A percentile compares a stretch with the other conserved stretches of the same genome.
Evolutionary conservation across 257 asterid species (phyloP).

Genomic region (Rauvolfia tetraphylla): DNA sequence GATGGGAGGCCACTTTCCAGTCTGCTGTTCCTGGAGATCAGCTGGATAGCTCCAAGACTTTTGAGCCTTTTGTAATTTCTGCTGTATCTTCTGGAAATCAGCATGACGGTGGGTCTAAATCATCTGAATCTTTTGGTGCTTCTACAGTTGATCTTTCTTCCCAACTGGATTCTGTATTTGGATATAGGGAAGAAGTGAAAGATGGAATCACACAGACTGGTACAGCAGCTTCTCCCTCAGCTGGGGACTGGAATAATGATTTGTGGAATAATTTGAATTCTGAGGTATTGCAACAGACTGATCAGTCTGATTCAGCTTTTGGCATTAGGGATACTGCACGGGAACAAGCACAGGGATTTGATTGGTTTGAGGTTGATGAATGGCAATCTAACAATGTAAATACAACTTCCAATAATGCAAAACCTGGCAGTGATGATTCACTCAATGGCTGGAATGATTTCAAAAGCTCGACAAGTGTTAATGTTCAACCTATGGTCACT

Average conservation of each 20-base stretch:
- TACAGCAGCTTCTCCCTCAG: conserved; percentile 40
- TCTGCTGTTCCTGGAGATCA: conserved; percentile 41
- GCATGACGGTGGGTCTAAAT: conserved; percentile 14
- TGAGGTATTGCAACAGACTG: conserved; percentile 25
- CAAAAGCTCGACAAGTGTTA: conserved; percentile 43
- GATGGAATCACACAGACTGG: conserved; percentile 31
- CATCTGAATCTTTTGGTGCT: conserved; percentile 21
- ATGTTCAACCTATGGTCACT: conserved; percentile 33
- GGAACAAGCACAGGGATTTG: conserved; percentile 32
- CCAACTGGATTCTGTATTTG: conserved; percentile 66
- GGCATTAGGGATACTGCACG: conserved; percentile 26
- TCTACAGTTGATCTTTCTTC: conserved; percentile 51
- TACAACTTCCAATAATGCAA: conserved; percentile 25
- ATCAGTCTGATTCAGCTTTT: conserved; percentile 35
- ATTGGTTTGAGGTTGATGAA: conserved; percentile 51
- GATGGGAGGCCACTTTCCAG: conserved; percentile 86
- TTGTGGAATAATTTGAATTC: conserved; percentile 43
- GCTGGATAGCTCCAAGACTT: conserved; percentile 27
- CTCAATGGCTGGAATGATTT: conserved; percentile 71
- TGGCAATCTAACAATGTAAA: conserved; percentile 32
- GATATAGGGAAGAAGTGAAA: conserved; percentile 28
- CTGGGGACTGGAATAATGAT: conserved; percentile 49
- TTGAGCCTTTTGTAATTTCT: conserved; percentile 27
- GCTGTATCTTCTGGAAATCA: conserved; percentile 32
- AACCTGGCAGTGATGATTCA: conserved; percentile 30